These are phyloP conservation scores for Begonia peltatifolia DNA, from an alignment of 306 rosid genomes.

Conservation along the genomic window DNA sequence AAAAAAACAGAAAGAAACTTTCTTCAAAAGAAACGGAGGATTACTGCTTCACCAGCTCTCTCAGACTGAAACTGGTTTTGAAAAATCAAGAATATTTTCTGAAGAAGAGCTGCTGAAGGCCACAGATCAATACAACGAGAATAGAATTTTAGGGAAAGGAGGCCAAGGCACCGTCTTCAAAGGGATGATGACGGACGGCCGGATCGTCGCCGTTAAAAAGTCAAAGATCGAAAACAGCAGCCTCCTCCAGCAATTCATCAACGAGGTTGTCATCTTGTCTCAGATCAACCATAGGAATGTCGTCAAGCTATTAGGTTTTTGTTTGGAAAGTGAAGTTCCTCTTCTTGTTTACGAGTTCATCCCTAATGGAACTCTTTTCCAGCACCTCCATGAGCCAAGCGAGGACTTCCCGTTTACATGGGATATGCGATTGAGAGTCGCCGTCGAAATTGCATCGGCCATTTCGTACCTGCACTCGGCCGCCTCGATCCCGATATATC, in stretches of 20 bases:
- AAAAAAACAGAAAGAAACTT: constrained; percentile 11
- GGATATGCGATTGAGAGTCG: constrained; percentile 31
- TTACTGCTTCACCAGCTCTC: constrained; percentile 26
- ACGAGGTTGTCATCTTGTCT: constrained; percentile 35
- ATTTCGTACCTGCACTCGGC: constrained; percentile 49
- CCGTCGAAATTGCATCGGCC: constrained; percentile 57
- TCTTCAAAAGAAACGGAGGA: constrained; percentile 52
- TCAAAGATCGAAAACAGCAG: constrained; percentile 20
- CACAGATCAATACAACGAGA: constrained; percentile 14
- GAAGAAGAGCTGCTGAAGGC: constrained; percentile 37
- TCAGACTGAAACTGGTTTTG: constrained; percentile 11
- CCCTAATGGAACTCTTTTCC: constrained; percentile 38
- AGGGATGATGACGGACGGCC: constrained; percentile 19
- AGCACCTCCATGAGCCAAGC: constrained; percentile 22
- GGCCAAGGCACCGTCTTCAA: constrained; percentile 14
- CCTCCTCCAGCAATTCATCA: constrained; percentile 21
- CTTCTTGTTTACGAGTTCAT: constrained; percentile 44
- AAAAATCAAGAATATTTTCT: constrained; percentile 25
- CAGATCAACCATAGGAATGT: constrained; percentile 41
- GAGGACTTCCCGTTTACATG: constrained; percentile 24
- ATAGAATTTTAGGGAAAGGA: constrained; percentile 18
- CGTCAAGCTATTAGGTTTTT: constrained; percentile 28
- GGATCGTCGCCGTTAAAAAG: constrained; percentile 19
- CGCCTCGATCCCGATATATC: constrained; percentile 46
- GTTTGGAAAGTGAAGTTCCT: constrained; percentile 45